A percentile compares a stretch with the other conserved stretches of the same genome.
Evolutionary conservation across 1,139 yeast species (phyloP).

Genomic region (Geotrichum cucujoidarum): DNA sequence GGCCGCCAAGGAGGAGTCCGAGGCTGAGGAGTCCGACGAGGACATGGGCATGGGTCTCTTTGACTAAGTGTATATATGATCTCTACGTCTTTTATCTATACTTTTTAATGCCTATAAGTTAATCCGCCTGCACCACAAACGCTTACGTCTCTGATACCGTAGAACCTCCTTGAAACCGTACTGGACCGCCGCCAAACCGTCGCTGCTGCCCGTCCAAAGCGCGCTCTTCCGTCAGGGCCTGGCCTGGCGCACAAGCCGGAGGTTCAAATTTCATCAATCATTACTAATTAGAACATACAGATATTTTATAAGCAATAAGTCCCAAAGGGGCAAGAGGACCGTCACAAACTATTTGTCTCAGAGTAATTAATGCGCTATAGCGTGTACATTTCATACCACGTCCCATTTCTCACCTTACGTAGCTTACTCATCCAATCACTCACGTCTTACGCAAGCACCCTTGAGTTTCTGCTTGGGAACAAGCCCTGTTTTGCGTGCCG

Average conservation of each 20-base stretch:
- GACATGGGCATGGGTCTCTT: conserved; percentile 41
- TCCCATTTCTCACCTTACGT: too few species aligned
- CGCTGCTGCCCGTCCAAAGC: too few species aligned
- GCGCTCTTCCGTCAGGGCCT: too few species aligned
- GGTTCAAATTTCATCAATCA: too few species aligned
- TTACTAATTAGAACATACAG: not conserved
- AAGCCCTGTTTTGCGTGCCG: not conserved
- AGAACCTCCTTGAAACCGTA: too few species aligned
- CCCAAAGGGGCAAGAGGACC: too few species aligned
- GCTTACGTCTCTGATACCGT: not conserved
- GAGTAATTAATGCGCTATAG: not conserved
- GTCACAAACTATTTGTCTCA: too few species aligned
- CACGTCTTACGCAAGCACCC: too few species aligned
- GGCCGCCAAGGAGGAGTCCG: conserved; percentile 30
- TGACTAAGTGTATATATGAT: conserved; percentile 30
- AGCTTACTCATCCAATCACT: too few species aligned
- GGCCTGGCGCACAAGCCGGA: too few species aligned
- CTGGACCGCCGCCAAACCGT: too few species aligned
- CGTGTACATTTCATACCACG: not conserved
- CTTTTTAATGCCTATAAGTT: not conserved
- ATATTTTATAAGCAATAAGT: not conserved
- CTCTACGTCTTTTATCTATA: conserved; percentile 7
- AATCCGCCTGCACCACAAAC: not conserved
- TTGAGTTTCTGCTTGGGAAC: too few species aligned
- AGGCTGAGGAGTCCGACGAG: conserved; percentile 34